Evolutionary conservation across 2,329 filamentous ascomycete species (phyloP).

Genomic region (Paecilomyces fulvus): DNA sequence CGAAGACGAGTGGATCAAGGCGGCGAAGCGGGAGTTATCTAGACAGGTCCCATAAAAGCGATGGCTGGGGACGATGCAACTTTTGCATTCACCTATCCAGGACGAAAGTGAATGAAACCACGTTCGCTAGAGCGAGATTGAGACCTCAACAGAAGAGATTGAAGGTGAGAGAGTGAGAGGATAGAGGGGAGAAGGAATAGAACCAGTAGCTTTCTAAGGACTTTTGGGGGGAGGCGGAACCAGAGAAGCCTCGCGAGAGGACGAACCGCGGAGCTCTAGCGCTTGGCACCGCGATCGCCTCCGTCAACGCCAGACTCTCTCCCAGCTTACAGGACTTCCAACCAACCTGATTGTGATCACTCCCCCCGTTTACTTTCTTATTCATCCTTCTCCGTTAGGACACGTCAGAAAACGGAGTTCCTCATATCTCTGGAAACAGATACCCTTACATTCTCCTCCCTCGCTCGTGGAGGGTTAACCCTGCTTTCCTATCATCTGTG

Average conservation of each 20-base stretch:
- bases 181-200: neutral
- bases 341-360: neutral
- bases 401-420: neutral
- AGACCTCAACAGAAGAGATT: neutral
- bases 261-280: neutral
- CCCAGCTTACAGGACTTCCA: neutral
- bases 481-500: neutral
- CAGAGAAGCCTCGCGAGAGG: neutral
- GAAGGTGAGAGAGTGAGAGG: neutral
- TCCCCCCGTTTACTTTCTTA: neutral
- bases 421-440: neutral
- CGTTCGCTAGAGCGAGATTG: neutral
- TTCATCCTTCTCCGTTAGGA: neutral
- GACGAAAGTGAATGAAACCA: neutral
- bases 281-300: neutral
- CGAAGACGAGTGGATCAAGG: neutral
- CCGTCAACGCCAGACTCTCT: neutral
- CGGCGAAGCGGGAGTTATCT: neutral
- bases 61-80: neutral
- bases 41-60: neutral
- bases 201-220: neutral
- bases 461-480: neutral
- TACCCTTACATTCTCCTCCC: neutral
- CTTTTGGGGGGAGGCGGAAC: slow-evolving; percentile 1
- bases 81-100: neutral